A percentile compares a stretch with the other conserved stretches of the same genome.
These are phyloP conservation scores for Alternaria hordeiaustralica DNA, from an alignment of 2,329 filamentous ascomycete genomes.

Conservation along the genomic window DNA sequence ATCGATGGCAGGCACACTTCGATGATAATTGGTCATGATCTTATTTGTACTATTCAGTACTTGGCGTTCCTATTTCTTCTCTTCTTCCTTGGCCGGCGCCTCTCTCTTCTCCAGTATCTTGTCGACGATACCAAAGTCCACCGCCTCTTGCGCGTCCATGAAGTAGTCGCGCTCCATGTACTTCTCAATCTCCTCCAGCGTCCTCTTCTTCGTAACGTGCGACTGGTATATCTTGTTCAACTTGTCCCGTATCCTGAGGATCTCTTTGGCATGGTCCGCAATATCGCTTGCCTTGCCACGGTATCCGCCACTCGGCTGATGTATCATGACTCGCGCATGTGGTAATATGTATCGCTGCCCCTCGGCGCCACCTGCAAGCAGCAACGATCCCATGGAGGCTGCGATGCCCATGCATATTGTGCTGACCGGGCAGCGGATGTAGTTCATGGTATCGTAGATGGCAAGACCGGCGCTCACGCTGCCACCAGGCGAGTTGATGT, in stretches of 20 bases:
- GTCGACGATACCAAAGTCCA: constrained; percentile 90
- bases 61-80: constrained; percentile 14
- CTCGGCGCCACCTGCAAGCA: constrained; percentile 83
- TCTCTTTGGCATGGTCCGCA: constrained; percentile 96
- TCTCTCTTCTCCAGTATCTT: constrained; percentile 76
- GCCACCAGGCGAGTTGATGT: constrained; percentile 96
- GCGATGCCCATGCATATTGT: constrained; percentile 96
- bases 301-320: constrained; percentile 85
- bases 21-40: not conserved
- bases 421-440: constrained; percentile 89
- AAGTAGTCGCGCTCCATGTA: constrained; percentile 98
- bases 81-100: constrained; percentile 50
- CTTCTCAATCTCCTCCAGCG: constrained; percentile 82
- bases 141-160: constrained; percentile 84
- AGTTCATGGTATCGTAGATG: constrained; percentile 99
- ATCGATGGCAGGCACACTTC: not conserved
- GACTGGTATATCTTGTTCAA: constrained; percentile 88
- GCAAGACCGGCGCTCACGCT: constrained; percentile 84
- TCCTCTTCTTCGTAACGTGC: constrained; percentile 82
- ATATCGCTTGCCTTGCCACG: constrained; percentile 78
- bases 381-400: constrained; percentile 89
- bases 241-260: constrained; percentile 81
- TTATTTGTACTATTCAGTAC: not conserved
- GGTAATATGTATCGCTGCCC: constrained; percentile 88
- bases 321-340: constrained; percentile 96